Conservation (phyloP, 768 basidiomycete species). For the Leccinum barrowsii region DNA sequence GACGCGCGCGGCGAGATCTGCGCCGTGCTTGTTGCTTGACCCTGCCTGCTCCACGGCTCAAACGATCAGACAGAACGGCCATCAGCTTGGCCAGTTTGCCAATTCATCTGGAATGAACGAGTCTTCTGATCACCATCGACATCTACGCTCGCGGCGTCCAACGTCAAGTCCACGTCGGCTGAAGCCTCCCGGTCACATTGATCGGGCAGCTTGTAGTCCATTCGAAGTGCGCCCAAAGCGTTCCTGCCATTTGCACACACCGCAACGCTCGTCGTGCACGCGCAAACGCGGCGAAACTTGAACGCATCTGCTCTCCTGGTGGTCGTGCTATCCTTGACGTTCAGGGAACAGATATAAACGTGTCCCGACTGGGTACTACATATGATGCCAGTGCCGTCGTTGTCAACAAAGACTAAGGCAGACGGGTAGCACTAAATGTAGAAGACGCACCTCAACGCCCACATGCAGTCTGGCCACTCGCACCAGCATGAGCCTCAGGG, state of each 20-base stretch:
- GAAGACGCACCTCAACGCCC: conserved; percentile 66
- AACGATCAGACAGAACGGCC: conserved; percentile 2
- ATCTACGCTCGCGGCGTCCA: neutral
- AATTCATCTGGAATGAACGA: conserved; percentile 35
- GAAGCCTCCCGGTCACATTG: conserved; percentile 47
- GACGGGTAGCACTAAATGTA: neutral
- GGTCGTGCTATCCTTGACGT: conserved; percentile 25
- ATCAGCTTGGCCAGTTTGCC: conserved; percentile 28
- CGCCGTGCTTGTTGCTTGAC: conserved; percentile 43
- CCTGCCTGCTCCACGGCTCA: neutral
- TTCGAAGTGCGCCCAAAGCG: conserved; percentile 79
- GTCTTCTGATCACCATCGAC: conserved; percentile 40
- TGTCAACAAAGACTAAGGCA: neutral
- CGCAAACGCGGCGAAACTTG: conserved; percentile 76
- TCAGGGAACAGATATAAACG: conserved; percentile 80
- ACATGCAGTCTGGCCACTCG: conserved; percentile 59
- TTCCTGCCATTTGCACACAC: conserved; percentile 88
- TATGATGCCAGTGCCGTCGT: conserved; percentile 81
- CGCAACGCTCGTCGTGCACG: conserved; percentile 76
- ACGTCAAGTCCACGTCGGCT: conserved; percentile 50
- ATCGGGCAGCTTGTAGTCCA: conserved; percentile 66
- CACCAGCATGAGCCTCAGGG: conserved; percentile 7
- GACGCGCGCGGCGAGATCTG: conserved; percentile 49
- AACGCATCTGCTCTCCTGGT: conserved; percentile 43
- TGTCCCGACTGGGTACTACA: conserved; percentile 89